These are phyloP conservation scores for Eimeria mitis DNA, from an alignment of 169 alveolate genomes.

Conservation along the genomic window DNA sequence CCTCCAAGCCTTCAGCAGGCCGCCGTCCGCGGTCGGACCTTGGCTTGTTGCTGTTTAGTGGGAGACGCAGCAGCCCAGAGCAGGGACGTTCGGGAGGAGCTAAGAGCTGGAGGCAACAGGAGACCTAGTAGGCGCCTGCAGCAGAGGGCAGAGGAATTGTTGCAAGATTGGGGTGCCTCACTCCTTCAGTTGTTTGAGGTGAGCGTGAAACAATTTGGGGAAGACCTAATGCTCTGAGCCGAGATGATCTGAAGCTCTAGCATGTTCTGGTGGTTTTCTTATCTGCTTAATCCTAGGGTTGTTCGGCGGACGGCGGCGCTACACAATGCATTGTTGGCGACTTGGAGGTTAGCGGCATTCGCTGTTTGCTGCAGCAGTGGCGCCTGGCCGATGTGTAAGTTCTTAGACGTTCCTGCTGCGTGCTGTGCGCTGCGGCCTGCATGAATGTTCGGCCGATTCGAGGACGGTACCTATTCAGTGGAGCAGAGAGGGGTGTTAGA, in stretches of 20 bases:
- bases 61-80: constrained; percentile 52
- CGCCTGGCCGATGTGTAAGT: constrained; percentile 53
- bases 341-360: constrained; percentile 25
- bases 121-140: constrained; percentile 36
- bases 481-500: not conserved
- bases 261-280: not conserved
- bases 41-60: constrained; percentile 65
- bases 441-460: not conserved
- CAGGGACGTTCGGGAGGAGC: constrained; percentile 58
- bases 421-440: not conserved
- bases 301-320: constrained; percentile 28
- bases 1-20: constrained; percentile 65
- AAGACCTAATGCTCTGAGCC: not conserved
- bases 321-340: constrained; percentile 29
- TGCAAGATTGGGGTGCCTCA: constrained; percentile 55
- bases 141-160: constrained; percentile 11
- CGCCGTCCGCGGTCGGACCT: constrained; percentile 24
- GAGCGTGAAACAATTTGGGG: not conserved
- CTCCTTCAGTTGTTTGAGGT: constrained; percentile 64
- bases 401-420: not conserved
- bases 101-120: constrained; percentile 16
- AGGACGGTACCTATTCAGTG: not conserved
- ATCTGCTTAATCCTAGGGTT: constrained; percentile 23
- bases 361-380: constrained; percentile 39
- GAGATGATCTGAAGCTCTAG: not conserved